Evolutionary conservation across 1,284 basidiomycete species (phyloP), one percentile per base, ranked within the genome.

Genomic region (Vanrija sp.): DNA sequence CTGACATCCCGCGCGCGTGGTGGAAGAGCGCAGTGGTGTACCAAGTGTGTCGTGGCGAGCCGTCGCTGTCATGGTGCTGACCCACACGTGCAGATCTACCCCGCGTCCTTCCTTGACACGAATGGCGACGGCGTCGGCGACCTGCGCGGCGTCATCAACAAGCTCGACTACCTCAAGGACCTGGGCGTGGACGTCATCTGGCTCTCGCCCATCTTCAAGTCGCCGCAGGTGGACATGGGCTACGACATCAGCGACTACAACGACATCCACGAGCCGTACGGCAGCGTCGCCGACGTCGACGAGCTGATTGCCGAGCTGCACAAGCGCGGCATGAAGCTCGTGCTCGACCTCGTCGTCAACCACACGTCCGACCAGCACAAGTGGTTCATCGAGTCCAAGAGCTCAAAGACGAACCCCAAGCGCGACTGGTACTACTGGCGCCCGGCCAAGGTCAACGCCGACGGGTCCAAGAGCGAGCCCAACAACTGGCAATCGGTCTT

Each of bases 341-440:
- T 79, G 45, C 68, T 78, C 62, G 79, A 80, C 57, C 66, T 80
- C 7, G 79, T 80, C 21, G 71, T 80, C 57, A 80, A 80, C 63
- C 79, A 80, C 62, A 75, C 72, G 16, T 75, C 72, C 0, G 72
- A 78, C 62, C 48, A 68, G 58, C 65, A 64, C 28, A 34, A 58
- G 49, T 29, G 34, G 39, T 48, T 45, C 18, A 43, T 75, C 34
- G 77, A 78, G 48, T 72, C 74, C 16, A 64, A 71, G 19, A 65
- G 61, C 6, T 73, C 70, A n/a, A 68, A 68, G 54, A 56, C 65
- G 39, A 75, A 67, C 61, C 69, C 76, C 12, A 79, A 80, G 64
- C 63, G 77, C 12, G 75, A 80, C 62, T 80, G 75, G 75, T 80
- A 78, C 65, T 77, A 72, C 66, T 79, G 78, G 78, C 66, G 71